These are phyloP conservation scores for Helianthus tuberosus DNA, from an alignment of 129 eudicot genomes.

Conservation along the genomic window DNA sequence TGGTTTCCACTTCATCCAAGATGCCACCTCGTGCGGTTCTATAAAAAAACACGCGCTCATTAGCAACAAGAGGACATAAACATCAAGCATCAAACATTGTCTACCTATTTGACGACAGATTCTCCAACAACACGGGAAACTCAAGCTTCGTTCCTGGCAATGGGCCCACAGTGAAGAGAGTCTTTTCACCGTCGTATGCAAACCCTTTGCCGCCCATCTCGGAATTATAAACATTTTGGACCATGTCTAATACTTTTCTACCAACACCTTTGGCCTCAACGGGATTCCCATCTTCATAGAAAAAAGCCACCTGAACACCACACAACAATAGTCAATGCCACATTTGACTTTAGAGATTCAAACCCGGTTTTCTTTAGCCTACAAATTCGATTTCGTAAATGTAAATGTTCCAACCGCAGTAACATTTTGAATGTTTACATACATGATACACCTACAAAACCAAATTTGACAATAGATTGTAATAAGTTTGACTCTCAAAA, in stretches of 20 bases:
- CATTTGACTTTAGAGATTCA: conserved; percentile 18
- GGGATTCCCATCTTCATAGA: conserved; percentile 54
- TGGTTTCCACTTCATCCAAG: conserved; percentile 34
- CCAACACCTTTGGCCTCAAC: conserved; percentile 55
- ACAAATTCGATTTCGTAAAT: background rate
- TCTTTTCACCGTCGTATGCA: too few species aligned
- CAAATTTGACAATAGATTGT: background rate
- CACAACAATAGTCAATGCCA: conserved; percentile 1
- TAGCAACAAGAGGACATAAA: background rate
- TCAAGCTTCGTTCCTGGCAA: conserved; percentile 8
- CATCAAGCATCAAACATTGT: too few species aligned
- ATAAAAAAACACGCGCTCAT: background rate
- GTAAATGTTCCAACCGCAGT: background rate
- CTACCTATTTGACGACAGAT: too few species aligned
- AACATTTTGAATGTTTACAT: background rate
- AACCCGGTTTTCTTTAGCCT: background rate
- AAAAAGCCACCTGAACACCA: conserved; percentile 38
- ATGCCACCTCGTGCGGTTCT: conserved; percentile 41
- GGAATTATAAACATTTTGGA: too few species aligned
- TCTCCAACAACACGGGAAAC: conserved; percentile 52
- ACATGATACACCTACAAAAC: background rate
- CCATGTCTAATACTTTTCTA: conserved; percentile 39
- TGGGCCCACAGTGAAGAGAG: too few species aligned
- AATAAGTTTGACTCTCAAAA: background rate
- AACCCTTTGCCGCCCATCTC: too few species aligned